A percentile compares a stretch with the other conserved stretches of the same genome.
These are phyloP conservation scores for Zygosaccharomyces sapae DNA, from an alignment of 1,139 yeast genomes.

Conservation along the genomic window DNA sequence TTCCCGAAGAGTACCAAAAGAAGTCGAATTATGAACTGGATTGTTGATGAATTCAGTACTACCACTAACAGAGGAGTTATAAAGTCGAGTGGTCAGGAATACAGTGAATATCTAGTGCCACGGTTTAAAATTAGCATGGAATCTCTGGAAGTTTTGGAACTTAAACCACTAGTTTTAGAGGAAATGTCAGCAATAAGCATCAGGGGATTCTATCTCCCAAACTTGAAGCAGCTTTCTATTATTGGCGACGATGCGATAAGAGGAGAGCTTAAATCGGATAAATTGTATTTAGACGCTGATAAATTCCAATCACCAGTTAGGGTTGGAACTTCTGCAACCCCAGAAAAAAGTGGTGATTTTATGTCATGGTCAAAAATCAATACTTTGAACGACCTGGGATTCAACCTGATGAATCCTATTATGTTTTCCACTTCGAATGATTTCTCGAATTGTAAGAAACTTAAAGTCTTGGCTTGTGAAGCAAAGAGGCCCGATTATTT, in stretches of 20 bases:
- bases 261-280: background rate
- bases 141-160: slow-evolving; percentile 19
- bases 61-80: too few relatives aligned
- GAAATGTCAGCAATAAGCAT: slow-evolving; percentile 15
- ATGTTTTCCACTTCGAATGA: slow-evolving; percentile 30
- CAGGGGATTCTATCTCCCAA: slow-evolving; percentile 27
- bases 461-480: slow-evolving; percentile 8
- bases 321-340: background rate
- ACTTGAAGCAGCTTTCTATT: slow-evolving; percentile 12
- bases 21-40: slow-evolving; percentile 27
- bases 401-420: slow-evolving; percentile 20
- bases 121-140: slow-evolving; percentile 22
- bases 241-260: slow-evolving; percentile 9
- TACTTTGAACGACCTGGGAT: background rate
- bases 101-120: slow-evolving; percentile 11
- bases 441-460: slow-evolving; percentile 16
- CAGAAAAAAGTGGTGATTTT: slow-evolving; percentile 6
- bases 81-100: too few relatives aligned
- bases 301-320: background rate
- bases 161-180: slow-evolving; percentile 18
- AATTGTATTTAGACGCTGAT: background rate
- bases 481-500: slow-evolving; percentile 9
- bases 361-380: background rate
- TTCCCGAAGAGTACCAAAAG: slow-evolving; percentile 26
- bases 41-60: slow-evolving; percentile 11